Evolutionary conservation across 805 yeast species (phyloP).

Genomic region (Metschnikowia baotianmanensis): DNA sequence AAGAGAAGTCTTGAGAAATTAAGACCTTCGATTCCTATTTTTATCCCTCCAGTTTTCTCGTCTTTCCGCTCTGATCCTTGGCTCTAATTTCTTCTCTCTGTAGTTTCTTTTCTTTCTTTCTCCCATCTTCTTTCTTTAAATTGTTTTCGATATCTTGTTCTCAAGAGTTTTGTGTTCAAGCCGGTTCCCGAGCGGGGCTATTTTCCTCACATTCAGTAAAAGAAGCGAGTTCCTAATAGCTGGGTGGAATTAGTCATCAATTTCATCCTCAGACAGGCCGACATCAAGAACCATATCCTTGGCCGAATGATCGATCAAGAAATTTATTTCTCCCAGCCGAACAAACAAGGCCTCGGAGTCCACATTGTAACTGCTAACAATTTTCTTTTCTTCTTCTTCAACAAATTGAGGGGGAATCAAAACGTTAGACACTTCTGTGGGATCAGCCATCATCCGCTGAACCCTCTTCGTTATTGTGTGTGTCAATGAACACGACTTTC

Average conservation of each 20-base stretch:
- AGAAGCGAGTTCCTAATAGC: not conserved
- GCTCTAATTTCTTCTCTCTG: not conserved
- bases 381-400: conserved; percentile 12
- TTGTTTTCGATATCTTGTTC: not conserved
- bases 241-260: not conserved
- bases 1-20: no score
- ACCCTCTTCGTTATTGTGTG: conserved; percentile 40
- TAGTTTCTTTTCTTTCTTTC: not conserved
- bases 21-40: no score
- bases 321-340: conserved; percentile 4
- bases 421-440: conserved; percentile 21
- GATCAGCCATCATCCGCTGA: conserved; percentile 25
- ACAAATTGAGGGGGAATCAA: conserved; percentile 19
- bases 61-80: not conserved
- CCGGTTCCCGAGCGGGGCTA: no score
- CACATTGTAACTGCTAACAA: conserved; percentile 35
- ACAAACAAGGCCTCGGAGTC: conserved; percentile 27
- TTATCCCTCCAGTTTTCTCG: not conserved
- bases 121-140: not conserved
- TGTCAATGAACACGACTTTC: conserved; percentile 48
- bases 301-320: conserved; percentile 19
- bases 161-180: no score
- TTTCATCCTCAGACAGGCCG: conserved; percentile 9
- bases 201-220: no score
- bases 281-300: conserved; percentile 14